Base-by-base conservation (phyloP, 192 early-diverging fungal species). In the Podila verticillata region DNA sequence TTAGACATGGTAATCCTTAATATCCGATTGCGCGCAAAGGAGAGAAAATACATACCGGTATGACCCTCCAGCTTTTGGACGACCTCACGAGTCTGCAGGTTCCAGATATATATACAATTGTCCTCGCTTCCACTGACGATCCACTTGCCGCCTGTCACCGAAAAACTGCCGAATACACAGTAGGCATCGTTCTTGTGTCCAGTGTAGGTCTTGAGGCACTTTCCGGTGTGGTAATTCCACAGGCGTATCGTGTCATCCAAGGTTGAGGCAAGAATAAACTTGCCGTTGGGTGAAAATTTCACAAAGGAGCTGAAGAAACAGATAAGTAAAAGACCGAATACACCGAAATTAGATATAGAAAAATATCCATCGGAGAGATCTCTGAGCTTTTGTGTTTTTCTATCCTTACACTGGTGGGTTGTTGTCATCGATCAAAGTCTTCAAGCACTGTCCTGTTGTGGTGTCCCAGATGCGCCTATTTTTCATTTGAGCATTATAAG, bases 281-380 rank as follows among this genome's bases (percentile, higher is more conserved):
- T 98, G 64, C 97, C 95, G 82, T 99, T 99, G 39, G 98, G 98
- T 34, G 97, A 99, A 80, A 99, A 99, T 81, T 96, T 97, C 17
- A 97, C 96, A 87, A 95, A 98, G 8, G 95, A 93, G 12, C 92
- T 94, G 62, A 17, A 31, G 44, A 54, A 24, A 54, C 8, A 69
- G 13, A 24, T 15, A 34, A 30, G 28, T 4, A 48, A 61, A 30
- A 19, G 31, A 13, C 22, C 29, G 17, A 57, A 19, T 24, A 10
- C 39, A 34, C 26, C 32, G 9, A n/a, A 26, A 15, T 44, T 44
- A 44, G 39, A 44, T 44, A 44, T 9, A 12, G 15, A 44, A 44
- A 3, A n/a, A n/a, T n/a, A 12, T 17, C 12, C 39, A 17, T 44
- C 1, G 39, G 17, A 4, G 39, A 15, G 39, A 44, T 15, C 39